phyloP scores from a whole-genome alignment of 23 red algal species.

The Rhodosorus marinus region DNA sequence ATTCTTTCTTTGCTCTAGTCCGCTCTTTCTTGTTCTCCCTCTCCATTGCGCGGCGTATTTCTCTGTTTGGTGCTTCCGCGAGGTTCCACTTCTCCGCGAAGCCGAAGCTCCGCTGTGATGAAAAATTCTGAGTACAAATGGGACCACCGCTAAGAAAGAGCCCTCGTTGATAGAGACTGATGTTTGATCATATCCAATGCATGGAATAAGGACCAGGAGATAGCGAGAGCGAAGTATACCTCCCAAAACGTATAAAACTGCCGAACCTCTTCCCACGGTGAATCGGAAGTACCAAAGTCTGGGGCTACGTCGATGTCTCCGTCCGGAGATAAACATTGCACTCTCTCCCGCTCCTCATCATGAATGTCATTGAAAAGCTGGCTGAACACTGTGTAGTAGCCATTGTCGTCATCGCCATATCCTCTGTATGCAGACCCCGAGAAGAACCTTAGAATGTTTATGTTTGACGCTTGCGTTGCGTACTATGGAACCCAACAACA shows the following conservation, averaged over 20 bases:
- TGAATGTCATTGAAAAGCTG: conserved; percentile 22
- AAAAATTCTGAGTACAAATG: conserved; percentile 12
- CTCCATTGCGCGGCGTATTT: conserved; percentile 76
- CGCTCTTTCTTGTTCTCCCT: conserved; percentile 67
- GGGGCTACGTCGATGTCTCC: conserved; percentile 1
- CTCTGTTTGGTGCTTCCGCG: conserved; percentile 57
- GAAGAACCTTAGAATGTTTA: conserved; percentile 66
- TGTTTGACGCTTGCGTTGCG: conserved; percentile 20
- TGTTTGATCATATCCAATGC: no score
- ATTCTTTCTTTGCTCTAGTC: conserved; percentile 35
- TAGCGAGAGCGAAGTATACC: no score
- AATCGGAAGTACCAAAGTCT: conserved; percentile 33
- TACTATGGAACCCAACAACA: not conserved
- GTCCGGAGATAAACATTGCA: not conserved
- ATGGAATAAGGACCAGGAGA: no score
- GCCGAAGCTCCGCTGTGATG: conserved; percentile 51
- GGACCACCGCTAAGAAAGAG: no score
- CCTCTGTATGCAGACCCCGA: conserved; percentile 29
- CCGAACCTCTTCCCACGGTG: conserved; percentile 38
- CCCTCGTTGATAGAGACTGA: no score
- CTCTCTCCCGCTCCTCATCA: not conserved
- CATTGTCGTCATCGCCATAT: conserved; percentile 12
- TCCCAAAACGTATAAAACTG: conserved; percentile 70
- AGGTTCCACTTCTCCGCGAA: conserved; percentile 84
- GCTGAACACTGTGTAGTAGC: conserved; percentile 55